Percentiles rank a stretch among this genome's conserved stretches.
These are phyloP conservation scores for Pseudovirgaria hyperparasitica DNA, from an alignment of 2,329 filamentous ascomycete genomes.

Conservation along the genomic window DNA sequence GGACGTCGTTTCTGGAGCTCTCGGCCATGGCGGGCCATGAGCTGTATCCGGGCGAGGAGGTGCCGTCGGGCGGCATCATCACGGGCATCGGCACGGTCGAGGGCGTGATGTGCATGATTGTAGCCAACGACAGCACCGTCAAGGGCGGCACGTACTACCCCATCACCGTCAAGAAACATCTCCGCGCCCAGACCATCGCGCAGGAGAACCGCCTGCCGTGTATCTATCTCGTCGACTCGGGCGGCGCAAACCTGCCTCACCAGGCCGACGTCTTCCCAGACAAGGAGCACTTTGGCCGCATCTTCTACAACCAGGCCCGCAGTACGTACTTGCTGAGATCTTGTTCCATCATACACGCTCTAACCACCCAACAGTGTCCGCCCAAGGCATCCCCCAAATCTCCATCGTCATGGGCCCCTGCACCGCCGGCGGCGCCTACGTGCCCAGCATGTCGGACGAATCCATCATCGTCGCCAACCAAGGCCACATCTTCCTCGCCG, in stretches of 20 bases:
- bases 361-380: slow-evolving; percentile 45
- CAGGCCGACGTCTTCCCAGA: slow-evolving; percentile 96
- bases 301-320: slow-evolving; percentile 95
- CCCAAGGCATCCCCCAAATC: slow-evolving; percentile 79
- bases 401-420: slow-evolving; percentile 95
- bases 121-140: slow-evolving; percentile 93
- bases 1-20: slow-evolving; percentile 85
- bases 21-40: slow-evolving; percentile 80
- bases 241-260: slow-evolving; percentile 86
- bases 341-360: neutral
- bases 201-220: slow-evolving; percentile 73
- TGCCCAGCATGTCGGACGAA: slow-evolving; percentile 95
- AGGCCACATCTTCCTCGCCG: slow-evolving; percentile 94
- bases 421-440: slow-evolving; percentile 90
- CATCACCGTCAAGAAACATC: slow-evolving; percentile 94
- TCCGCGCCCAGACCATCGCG: slow-evolving; percentile 82
- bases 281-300: slow-evolving; percentile 86
- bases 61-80: slow-evolving; percentile 82
- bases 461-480: slow-evolving; percentile 92
- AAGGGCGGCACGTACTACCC: slow-evolving; percentile 97
- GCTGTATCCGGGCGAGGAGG: slow-evolving; percentile 74
- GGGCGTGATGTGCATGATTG: slow-evolving; percentile 82
- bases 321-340: slow-evolving; percentile 24
- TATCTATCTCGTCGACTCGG: slow-evolving; percentile 92
- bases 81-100: slow-evolving; percentile 84